These are phyloP conservation scores for Fusarium sp. DNA, from an alignment of 2,329 filamentous ascomycete species.

Conservation along the genomic window DNA sequence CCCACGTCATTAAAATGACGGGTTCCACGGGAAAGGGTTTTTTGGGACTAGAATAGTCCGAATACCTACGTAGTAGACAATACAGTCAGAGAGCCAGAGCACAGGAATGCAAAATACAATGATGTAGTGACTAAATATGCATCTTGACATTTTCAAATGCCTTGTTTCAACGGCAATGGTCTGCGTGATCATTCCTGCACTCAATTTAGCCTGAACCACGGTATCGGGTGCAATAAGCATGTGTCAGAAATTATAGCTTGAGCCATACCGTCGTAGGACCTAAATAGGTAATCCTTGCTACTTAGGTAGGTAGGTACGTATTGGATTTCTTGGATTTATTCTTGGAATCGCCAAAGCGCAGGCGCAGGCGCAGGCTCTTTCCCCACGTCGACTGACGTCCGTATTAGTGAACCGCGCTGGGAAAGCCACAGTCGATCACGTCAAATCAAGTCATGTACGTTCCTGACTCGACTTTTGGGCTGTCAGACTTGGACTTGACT, in stretches of 20 bases:
- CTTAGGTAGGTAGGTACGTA: neutral
- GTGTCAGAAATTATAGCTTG: conserved; percentile 11
- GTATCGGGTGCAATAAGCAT: conserved; percentile 33
- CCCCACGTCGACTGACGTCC: conserved; percentile 25
- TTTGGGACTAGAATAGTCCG: conserved; percentile 30
- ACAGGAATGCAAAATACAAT: too few species aligned
- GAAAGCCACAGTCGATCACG: conserved; percentile 6
- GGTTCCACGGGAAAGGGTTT: conserved; percentile 8
- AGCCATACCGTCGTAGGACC: too few species aligned
- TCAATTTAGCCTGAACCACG: conserved; percentile 24
- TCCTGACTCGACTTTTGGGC: conserved; percentile 15
- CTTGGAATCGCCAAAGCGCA: conserved; percentile 14
- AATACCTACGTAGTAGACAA: conserved; percentile 6
- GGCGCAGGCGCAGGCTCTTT: conserved; percentile 13
- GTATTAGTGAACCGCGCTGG: conserved; percentile 3
- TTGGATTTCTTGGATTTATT: conserved; percentile 9
- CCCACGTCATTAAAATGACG: conserved; percentile 26
- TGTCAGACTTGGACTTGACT: neutral
- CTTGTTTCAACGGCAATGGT: neutral
- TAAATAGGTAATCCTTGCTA: neutral
- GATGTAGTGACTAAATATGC: too few species aligned
- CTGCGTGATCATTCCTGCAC: conserved; percentile 20
- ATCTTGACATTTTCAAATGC: too few species aligned
- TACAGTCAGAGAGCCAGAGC: neutral
- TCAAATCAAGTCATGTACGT: conserved; percentile 11